These are phyloP conservation scores for Adansonia madagascariensis DNA, from an alignment of 441 rosid species.

Conservation along the genomic window DNA sequence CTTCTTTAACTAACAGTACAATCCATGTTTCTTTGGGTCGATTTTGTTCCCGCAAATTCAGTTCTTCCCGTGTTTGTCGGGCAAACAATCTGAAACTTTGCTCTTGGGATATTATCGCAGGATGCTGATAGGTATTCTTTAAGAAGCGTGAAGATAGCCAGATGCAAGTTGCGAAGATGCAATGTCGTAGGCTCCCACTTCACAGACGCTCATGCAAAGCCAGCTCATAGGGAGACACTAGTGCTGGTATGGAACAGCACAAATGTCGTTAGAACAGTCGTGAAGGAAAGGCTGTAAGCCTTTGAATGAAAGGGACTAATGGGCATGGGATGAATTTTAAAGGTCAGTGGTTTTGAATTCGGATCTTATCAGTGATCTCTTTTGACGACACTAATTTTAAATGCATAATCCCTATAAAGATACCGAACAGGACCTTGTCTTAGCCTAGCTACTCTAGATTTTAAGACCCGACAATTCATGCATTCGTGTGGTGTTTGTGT, in stretches of 20 bases:
- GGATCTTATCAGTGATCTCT: not conserved
- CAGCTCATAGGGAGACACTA: slow-evolving; percentile 62
- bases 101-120: not conserved
- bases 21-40: not conserved
- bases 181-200: slow-evolving; percentile 30
- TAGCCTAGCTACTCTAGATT: no score
- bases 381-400: not conserved
- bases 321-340: not conserved
- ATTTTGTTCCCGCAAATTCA: not conserved
- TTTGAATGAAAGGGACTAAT: not conserved
- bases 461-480: no score
- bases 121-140: slow-evolving; percentile 40
- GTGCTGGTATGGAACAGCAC: slow-evolving; percentile 56
- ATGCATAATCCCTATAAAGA: not conserved
- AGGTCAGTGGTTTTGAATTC: not conserved
- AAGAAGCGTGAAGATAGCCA: slow-evolving; percentile 59
- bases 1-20: not conserved
- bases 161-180: slow-evolving; percentile 54
- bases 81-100: not conserved
- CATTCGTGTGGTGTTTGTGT: no score
- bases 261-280: slow-evolving; percentile 44
- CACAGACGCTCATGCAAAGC: slow-evolving; percentile 24
- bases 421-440: not conserved
- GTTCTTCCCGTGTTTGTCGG: not conserved
- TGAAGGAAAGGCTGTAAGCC: slow-evolving; percentile 64